Evolutionary conservation across 2,329 filamentous ascomycete genomes (phyloP).

Genomic region (Talaromyces islandicus): DNA sequence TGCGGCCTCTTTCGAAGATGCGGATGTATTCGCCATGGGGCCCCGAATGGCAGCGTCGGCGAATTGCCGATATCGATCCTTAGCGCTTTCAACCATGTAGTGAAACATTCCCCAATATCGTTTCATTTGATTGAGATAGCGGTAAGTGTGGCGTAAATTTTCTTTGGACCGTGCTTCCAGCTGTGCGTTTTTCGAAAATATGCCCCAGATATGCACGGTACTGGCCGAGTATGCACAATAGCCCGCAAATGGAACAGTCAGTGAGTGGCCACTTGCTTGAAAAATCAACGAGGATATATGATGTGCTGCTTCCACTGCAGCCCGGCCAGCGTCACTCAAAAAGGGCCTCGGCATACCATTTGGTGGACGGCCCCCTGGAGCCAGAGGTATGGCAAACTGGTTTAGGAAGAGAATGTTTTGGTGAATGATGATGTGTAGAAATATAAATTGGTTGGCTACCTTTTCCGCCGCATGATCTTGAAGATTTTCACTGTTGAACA

Average conservation of each 20-base stretch:
- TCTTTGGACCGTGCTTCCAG: slow-evolving; percentile 74
- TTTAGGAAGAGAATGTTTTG: slow-evolving; percentile 89
- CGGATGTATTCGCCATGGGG: slow-evolving; percentile 29
- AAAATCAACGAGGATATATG: slow-evolving; percentile 78
- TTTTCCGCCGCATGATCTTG: slow-evolving; percentile 77
- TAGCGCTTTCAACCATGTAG: slow-evolving; percentile 88
- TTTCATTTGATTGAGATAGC: slow-evolving; percentile 90
- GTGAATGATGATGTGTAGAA: slow-evolving; percentile 82
- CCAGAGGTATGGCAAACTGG: slow-evolving; percentile 70
- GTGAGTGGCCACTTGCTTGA: slow-evolving; percentile 70
- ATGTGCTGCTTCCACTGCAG: slow-evolving; percentile 77
- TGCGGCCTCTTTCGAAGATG: slow-evolving; percentile 36
- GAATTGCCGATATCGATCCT: slow-evolving; percentile 78
- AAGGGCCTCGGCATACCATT: slow-evolving; percentile 73
- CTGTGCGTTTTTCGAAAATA: slow-evolving; percentile 75
- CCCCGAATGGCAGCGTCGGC: slow-evolving; percentile 73
- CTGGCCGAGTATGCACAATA: slow-evolving; percentile 93
- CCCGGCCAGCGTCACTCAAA: slow-evolving; percentile 65
- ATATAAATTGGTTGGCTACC: slow-evolving; percentile 85
- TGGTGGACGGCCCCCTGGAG: slow-evolving; percentile 57
- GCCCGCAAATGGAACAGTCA: slow-evolving; percentile 87
- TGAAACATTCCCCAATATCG: slow-evolving; percentile 98
- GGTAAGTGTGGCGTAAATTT: slow-evolving; percentile 80
- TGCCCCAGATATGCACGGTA: slow-evolving; percentile 88
- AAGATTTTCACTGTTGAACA: slow-evolving; percentile 75